Conservation (phyloP, 225 moss, liverwort and hornwort species). For the Sphagnum tenellum region DNA sequence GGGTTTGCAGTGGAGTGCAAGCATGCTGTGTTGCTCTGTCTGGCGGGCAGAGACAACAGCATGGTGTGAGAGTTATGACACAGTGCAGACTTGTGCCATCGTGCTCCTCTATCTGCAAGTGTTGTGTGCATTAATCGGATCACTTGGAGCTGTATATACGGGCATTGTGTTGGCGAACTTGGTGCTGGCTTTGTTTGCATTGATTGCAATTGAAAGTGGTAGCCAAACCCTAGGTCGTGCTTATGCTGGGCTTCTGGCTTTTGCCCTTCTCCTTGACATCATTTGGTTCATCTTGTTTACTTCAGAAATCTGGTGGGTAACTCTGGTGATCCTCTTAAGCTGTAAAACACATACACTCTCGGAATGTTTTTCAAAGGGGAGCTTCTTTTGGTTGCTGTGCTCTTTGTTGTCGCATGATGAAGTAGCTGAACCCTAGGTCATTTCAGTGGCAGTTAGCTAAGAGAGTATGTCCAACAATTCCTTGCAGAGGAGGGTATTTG, state of each 20-base stretch:
- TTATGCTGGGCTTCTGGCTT: conserved; percentile 65
- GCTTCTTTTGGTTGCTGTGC: no score
- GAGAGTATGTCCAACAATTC: no score
- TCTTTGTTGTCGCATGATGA: no score
- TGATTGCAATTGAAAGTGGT: conserved; percentile 92
- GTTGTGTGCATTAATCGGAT: conserved; percentile 76
- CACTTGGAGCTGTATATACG: conserved; percentile 71
- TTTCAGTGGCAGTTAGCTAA: no score
- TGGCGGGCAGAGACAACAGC: conserved; percentile 20
- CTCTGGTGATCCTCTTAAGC: no score
- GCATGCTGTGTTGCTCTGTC: conserved; percentile 56
- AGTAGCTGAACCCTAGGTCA: no score
- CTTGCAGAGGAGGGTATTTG: no score
- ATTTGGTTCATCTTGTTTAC: conserved; percentile 85
- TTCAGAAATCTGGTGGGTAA: conserved; percentile 52
- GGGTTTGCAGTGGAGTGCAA: conserved; percentile 17
- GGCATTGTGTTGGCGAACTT: conserved; percentile 84
- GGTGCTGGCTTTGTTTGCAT: conserved; percentile 85
- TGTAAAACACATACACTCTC: no score
- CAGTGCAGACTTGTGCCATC: conserved; percentile 39
- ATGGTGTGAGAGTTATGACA: conserved; percentile 49
- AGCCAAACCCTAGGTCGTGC: conserved; percentile 84
- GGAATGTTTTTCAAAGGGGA: no score
- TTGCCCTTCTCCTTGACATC: conserved; percentile 70
- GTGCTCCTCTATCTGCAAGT: conserved; percentile 94